A percentile compares a stretch with the other conserved stretches of the same genome.
phyloP scores from a whole-genome alignment of 139 green algal species.

The Raphidocelis subcapitata region DNA sequence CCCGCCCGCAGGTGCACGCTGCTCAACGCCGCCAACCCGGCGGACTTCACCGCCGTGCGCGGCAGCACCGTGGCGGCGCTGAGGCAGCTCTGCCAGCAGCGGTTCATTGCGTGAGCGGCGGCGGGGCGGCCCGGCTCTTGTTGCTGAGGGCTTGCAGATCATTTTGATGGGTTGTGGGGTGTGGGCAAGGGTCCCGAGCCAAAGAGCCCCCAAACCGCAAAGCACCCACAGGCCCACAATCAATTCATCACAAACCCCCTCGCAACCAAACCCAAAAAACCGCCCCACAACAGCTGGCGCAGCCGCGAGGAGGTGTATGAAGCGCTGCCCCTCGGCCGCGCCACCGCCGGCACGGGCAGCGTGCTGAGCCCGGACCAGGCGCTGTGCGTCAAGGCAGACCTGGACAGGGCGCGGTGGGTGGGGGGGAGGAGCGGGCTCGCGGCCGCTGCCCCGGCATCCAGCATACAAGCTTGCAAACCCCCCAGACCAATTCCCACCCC shows the following conservation, averaged over 20 bases:
- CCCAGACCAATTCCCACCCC: too few relatives aligned
- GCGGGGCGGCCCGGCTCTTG: not conserved
- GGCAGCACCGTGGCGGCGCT: slow-evolving; percentile 51
- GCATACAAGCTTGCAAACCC: too few relatives aligned
- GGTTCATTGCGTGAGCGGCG: slow-evolving; percentile 44
- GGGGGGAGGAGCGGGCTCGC: too few relatives aligned
- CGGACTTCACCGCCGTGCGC: slow-evolving; percentile 40
- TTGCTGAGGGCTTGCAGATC: not conserved
- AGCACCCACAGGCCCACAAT: not conserved
- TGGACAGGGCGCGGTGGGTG: slow-evolving; percentile 60
- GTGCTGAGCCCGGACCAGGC: slow-evolving; percentile 64
- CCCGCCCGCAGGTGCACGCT: slow-evolving; percentile 58
- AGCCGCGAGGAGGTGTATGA: not conserved
- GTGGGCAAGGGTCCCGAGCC: not conserved
- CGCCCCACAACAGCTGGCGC: slow-evolving; percentile 6
- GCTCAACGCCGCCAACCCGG: slow-evolving; percentile 50
- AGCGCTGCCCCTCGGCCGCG: not conserved
- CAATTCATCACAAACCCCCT: not conserved
- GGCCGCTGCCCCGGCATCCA: too few relatives aligned
- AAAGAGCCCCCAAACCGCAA: not conserved
- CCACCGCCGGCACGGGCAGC: not conserved
- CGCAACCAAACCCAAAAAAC: too few relatives aligned
- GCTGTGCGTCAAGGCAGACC: slow-evolving; percentile 60
- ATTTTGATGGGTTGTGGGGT: not conserved
- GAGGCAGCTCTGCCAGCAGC: slow-evolving; percentile 61